These are phyloP conservation scores for Plenodomus lindquistii DNA, from an alignment of 2,329 filamentous ascomycete genomes.

Conservation along the genomic window DNA sequence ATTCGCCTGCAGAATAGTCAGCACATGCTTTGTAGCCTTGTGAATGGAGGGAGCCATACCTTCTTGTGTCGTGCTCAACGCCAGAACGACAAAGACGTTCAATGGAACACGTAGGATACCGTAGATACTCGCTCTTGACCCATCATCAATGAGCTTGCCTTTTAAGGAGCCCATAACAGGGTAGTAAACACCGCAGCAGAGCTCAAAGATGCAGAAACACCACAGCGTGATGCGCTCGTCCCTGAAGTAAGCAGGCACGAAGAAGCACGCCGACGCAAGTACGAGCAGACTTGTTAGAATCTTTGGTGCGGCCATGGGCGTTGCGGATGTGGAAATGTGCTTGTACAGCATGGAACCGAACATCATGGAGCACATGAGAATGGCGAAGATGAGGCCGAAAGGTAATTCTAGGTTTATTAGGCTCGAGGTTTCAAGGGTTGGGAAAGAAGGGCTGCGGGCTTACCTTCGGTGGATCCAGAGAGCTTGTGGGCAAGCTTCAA, in stretches of 20 bases:
- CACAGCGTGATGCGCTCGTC: constrained; percentile 56
- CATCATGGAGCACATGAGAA: constrained; percentile 64
- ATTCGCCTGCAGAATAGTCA: constrained; percentile 28
- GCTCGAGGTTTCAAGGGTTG: background rate
- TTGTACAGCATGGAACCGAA: constrained; percentile 61
- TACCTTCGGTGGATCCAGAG: constrained; percentile 32
- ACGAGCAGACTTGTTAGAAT: constrained; percentile 31
- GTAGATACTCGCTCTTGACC: constrained; percentile 59
- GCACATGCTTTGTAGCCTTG: background rate
- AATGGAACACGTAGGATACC: constrained; percentile 62
- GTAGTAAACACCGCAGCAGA: constrained; percentile 62
- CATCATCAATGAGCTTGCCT: constrained; percentile 59
- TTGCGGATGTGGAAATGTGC: constrained; percentile 30
- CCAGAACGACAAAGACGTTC: constrained; percentile 49
- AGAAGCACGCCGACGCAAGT: constrained; percentile 35
- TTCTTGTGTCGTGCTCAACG: constrained; percentile 38
- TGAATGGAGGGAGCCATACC: constrained; percentile 15
- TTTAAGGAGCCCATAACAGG: constrained; percentile 61
- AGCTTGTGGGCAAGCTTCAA: constrained; percentile 47
- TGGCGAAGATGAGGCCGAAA: constrained; percentile 60
- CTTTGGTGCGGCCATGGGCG: constrained; percentile 29
- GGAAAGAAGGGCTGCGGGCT: background rate
- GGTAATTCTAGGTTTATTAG: constrained; percentile 35
- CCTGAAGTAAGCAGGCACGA: constrained; percentile 46
- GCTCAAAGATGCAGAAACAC: constrained; percentile 62